Conservation (phyloP, 805 yeast genomes). For the Kodamaea leandrae region DNA sequence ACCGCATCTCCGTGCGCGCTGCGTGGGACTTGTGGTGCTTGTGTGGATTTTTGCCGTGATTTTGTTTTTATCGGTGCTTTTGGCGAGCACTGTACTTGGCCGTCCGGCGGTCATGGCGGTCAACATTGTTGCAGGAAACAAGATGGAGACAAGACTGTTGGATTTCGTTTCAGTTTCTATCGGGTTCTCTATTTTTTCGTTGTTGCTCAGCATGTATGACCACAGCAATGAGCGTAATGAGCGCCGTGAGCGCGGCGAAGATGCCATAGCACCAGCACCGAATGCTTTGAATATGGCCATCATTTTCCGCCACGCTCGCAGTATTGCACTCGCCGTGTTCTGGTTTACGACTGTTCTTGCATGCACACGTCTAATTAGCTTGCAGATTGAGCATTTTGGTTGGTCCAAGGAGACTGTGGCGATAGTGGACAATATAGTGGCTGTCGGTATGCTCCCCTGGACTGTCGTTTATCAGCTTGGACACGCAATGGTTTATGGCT, state of each 20-base stretch:
- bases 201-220: too few relatives aligned
- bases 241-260: too few relatives aligned
- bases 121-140: slow-evolving; percentile 6
- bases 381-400: neutral
- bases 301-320: neutral
- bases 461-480: neutral
- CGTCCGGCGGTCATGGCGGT: slow-evolving; percentile 12
- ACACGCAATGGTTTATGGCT: neutral
- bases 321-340: neutral
- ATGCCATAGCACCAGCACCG: too few relatives aligned
- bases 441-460: neutral
- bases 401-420: neutral
- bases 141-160: neutral
- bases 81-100: slow-evolving; percentile 24
- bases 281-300: too few relatives aligned
- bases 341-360: neutral
- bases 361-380: neutral
- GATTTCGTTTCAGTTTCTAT: slow-evolving; percentile 2
- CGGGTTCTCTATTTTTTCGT: neutral
- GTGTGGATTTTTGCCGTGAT: slow-evolving; percentile 48
- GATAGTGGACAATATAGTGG: neutral
- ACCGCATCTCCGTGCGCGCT: slow-evolving; percentile 63
- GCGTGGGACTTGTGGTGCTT: slow-evolving; percentile 45
- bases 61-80: slow-evolving; percentile 21
- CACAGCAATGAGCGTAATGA: too few relatives aligned